phyloP scores from a whole-genome alignment of 2,329 filamentous ascomycete species.

The Nemania bipapillata region DNA sequence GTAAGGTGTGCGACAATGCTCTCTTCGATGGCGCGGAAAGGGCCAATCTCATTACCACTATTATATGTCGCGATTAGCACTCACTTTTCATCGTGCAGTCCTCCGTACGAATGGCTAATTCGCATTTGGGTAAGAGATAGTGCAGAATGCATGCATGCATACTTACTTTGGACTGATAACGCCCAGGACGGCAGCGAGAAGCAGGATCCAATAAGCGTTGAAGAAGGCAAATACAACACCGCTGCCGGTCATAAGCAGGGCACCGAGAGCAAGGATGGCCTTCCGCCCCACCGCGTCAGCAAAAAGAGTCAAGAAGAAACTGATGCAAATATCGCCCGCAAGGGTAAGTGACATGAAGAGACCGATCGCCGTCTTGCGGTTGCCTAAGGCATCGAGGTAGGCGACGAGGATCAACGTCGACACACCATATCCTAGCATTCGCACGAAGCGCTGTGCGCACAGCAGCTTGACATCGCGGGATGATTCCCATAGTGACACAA shows the following conservation, averaged over 20 bases:
- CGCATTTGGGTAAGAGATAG: neutral
- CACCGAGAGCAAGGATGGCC: slow-evolving; percentile 64
- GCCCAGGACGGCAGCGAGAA: slow-evolving; percentile 67
- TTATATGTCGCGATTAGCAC: slow-evolving; percentile 50
- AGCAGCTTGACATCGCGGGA: slow-evolving; percentile 66
- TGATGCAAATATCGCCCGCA: slow-evolving; percentile 68
- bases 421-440: slow-evolving; percentile 71
- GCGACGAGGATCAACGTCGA: slow-evolving; percentile 68
- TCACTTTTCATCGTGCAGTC: neutral
- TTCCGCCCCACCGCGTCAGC: slow-evolving; percentile 68
- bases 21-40: slow-evolving; percentile 71
- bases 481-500: slow-evolving; percentile 57
- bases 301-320: slow-evolving; percentile 67
- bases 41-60: slow-evolving; percentile 72
- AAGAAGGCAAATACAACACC: slow-evolving; percentile 65
- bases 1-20: slow-evolving; percentile 69
- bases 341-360: slow-evolving; percentile 74
- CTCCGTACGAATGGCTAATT: neutral
- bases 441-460: slow-evolving; percentile 67
- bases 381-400: slow-evolving; percentile 63
- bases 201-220: slow-evolving; percentile 67
- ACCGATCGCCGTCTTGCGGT: slow-evolving; percentile 65
- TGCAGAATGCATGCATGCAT: neutral
- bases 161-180: slow-evolving; percentile 67
- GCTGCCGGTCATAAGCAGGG: slow-evolving; percentile 65